Conservation (phyloP, 176 grass and related monocot genomes). For the Aegilops speltoides region DNA sequence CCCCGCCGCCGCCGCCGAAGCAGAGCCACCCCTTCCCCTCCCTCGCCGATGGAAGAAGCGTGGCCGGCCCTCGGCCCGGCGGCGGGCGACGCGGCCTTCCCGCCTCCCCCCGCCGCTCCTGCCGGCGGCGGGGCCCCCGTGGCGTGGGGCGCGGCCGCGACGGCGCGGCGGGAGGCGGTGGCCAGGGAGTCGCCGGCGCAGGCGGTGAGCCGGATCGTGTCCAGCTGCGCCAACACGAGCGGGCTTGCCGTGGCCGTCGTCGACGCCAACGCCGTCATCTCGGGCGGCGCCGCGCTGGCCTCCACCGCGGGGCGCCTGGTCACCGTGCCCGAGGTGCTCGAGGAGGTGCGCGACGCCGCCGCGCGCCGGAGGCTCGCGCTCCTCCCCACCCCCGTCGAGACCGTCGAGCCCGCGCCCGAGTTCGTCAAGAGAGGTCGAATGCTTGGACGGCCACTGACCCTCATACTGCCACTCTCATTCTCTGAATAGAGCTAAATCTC, state of each 20-base stretch:
- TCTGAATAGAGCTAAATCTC: not conserved
- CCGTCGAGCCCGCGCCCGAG: conserved; percentile 70
- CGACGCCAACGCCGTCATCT: conserved; percentile 90
- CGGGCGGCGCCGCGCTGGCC: conserved; percentile 56
- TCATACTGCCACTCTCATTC: not conserved
- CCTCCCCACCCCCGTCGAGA: conserved; percentile 61
- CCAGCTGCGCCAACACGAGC: conserved; percentile 38
- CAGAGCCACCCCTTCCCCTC: not conserved
- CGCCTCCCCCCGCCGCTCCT: too few species aligned
- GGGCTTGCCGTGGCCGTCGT: conserved; percentile 75
- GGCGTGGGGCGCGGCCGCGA: conserved; percentile 9
- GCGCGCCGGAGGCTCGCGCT: conserved; percentile 63
- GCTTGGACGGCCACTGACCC: too few species aligned
- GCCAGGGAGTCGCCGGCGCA: conserved; percentile 28
- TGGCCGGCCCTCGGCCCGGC: conserved; percentile 46
- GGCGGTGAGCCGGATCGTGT: conserved; percentile 55
- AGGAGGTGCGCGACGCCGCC: conserved; percentile 77
- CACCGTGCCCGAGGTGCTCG: conserved; percentile 75
- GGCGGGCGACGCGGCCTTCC: not conserved
- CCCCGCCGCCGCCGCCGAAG: not conserved
- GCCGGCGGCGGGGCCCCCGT: too few species aligned
- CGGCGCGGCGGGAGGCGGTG: conserved; percentile 32
- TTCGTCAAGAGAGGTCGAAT: conserved; percentile 71
- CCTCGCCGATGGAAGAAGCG: conserved; percentile 33
- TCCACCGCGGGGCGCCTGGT: conserved; percentile 57